Conservation (phyloP, 306 rosid genomes). For the Leucaena leucocephala region DNA sequence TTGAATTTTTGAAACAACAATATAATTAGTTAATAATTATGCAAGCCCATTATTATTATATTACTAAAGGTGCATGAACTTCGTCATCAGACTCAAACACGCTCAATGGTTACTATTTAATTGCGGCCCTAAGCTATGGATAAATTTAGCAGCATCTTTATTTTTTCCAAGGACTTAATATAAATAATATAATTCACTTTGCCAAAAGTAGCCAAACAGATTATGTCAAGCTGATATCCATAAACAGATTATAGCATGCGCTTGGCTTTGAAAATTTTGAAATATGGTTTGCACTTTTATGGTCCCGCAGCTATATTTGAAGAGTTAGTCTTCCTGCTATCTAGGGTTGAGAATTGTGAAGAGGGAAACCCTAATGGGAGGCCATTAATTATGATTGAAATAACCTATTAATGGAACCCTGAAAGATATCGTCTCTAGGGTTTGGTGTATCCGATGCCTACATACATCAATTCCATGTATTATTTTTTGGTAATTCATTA, state of each 20-base stretch:
- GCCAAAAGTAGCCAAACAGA: conserved; percentile 43
- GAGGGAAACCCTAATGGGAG: conserved; percentile 48
- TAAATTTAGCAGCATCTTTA: background rate
- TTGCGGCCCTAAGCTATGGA: background rate
- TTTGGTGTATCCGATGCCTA: conserved; percentile 41
- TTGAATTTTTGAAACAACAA: too few species aligned
- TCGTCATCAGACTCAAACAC: background rate
- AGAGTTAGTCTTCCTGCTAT: conserved; percentile 46
- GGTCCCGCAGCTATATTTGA: conserved; percentile 55
- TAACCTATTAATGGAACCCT: conserved; percentile 7
- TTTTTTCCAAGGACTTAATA: background rate
- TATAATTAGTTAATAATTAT: background rate
- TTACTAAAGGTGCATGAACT: background rate
- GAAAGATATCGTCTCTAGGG: conserved; percentile 29
- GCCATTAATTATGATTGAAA: conserved; percentile 48
- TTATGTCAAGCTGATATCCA: conserved; percentile 34
- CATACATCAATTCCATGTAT: conserved; percentile 39
- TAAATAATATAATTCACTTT: conserved; percentile 29
- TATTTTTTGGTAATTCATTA: conserved; percentile 35
- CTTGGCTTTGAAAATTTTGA: conserved; percentile 40
- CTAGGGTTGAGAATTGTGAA: conserved; percentile 40
- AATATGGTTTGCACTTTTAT: conserved; percentile 39
- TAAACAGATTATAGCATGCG: conserved; percentile 38
- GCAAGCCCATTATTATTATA: background rate
- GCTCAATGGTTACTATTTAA: background rate